Evolutionary conservation across 768 basidiomycete species (phyloP).

Genomic region (Pleurotus tuoliensis): DNA sequence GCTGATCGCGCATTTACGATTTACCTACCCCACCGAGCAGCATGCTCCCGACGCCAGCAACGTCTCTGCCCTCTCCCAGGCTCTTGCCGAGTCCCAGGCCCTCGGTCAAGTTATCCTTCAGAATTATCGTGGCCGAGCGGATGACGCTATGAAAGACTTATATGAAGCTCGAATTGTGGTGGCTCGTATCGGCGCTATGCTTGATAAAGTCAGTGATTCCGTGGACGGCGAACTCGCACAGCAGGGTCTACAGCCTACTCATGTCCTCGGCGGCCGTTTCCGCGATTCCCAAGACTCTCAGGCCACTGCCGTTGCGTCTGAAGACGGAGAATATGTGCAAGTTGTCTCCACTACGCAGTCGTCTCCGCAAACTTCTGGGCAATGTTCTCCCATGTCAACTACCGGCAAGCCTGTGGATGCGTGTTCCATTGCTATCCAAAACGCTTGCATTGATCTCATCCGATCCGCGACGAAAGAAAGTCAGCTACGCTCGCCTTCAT

Average conservation of each 20-base stretch:
- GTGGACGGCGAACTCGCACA: conserved; percentile 40
- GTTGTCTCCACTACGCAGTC: not conserved
- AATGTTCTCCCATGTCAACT: not conserved
- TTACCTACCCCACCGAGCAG: conserved; percentile 38
- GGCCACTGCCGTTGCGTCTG: conserved; percentile 41
- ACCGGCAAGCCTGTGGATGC: conserved; percentile 4
- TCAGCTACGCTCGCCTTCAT: not conserved
- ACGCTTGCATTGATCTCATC: conserved; percentile 4
- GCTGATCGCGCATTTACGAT: conserved; percentile 52
- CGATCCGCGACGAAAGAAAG: not conserved
- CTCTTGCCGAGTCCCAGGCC: conserved; percentile 45
- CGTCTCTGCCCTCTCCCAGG: conserved; percentile 38
- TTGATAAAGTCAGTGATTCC: conserved; percentile 39
- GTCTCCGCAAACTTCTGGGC: not conserved
- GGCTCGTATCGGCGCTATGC: conserved; percentile 38
- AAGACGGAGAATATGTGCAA: conserved; percentile 11
- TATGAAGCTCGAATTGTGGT: conserved; percentile 41
- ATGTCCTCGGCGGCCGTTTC: conserved; percentile 28
- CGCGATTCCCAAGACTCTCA: conserved; percentile 70
- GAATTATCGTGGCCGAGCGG: conserved; percentile 49
- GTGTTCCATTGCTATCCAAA: conserved; percentile 4
- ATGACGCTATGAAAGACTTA: conserved; percentile 48
- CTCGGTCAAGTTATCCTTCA: conserved; percentile 42
- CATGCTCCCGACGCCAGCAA: conserved; percentile 34
- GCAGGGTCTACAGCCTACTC: conserved; percentile 28